Percentiles rank a stretch among this genome's conserved stretches.
phyloP scores from a whole-genome alignment of 176 grass and related monocot genomes.

The Aegilops sharonensis region DNA sequence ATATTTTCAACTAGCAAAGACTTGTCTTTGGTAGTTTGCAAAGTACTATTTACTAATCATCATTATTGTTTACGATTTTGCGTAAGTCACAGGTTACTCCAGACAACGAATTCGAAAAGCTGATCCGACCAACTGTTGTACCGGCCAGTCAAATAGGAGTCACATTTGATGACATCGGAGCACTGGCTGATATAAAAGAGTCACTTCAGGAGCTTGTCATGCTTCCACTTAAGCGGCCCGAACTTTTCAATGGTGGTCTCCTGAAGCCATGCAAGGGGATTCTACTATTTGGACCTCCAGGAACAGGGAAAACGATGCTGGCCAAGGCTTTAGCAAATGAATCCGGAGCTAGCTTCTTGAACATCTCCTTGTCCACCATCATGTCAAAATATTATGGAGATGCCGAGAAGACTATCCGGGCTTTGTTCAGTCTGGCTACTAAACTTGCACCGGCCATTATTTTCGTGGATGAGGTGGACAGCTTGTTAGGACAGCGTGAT shows the following conservation, averaged over 20 bases:
- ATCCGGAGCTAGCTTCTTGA: slow-evolving; percentile 75
- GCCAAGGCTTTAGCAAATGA: slow-evolving; percentile 85
- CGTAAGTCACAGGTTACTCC: slow-evolving; percentile 42
- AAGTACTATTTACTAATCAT: background rate
- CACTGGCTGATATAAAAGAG: slow-evolving; percentile 68
- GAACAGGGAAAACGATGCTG: slow-evolving; percentile 86
- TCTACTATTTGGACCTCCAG: slow-evolving; percentile 77
- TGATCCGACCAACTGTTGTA: slow-evolving; percentile 60
- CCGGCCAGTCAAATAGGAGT: slow-evolving; percentile 75
- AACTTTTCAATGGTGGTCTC: slow-evolving; percentile 80
- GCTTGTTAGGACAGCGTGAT: slow-evolving; percentile 70
- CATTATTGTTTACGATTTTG: slow-evolving; percentile 11
- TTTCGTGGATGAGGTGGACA: slow-evolving; percentile 84
- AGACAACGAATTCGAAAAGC: slow-evolving; percentile 81
- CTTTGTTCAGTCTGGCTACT: slow-evolving; percentile 67
- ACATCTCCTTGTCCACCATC: slow-evolving; percentile 78
- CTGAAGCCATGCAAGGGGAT: slow-evolving; percentile 79
- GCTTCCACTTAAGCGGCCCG: slow-evolving; percentile 71
- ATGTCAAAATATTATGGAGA: slow-evolving; percentile 75
- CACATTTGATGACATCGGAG: slow-evolving; percentile 84
- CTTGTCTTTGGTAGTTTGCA: background rate
- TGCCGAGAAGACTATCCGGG: slow-evolving; percentile 61
- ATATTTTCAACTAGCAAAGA: slow-evolving; percentile 7
- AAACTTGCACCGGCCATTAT: slow-evolving; percentile 78
- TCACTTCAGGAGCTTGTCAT: slow-evolving; percentile 76